phyloP scores from a whole-genome alignment of 495 filamentous ascomycete genomes.

The Sabuloglossum arenarium region DNA sequence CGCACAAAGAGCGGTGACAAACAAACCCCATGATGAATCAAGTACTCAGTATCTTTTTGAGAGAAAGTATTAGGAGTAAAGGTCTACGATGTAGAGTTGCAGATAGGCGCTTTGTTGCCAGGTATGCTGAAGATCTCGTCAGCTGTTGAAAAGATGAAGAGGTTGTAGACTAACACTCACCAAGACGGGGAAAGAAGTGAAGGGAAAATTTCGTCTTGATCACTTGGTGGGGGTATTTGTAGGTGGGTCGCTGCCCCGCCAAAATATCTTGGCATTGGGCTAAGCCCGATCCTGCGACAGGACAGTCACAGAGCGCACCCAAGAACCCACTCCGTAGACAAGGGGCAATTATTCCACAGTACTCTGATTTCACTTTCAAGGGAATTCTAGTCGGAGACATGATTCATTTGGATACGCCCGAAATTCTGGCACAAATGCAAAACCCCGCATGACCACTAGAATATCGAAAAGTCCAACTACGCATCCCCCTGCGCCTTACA shows the following conservation, averaged over 20 bases:
- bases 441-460: too few relatives aligned
- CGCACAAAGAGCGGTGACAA: conserved; percentile 3
- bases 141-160: not conserved
- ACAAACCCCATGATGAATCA: conserved; percentile 30
- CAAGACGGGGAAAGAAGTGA: not conserved
- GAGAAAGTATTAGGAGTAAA: not conserved
- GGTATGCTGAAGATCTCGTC: not conserved
- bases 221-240: not conserved
- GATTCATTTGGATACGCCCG: too few relatives aligned
- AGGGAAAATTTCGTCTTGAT: not conserved
- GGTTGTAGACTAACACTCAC: not conserved
- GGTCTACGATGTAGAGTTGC: not conserved
- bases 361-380: too few relatives aligned
- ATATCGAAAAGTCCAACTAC: too few relatives aligned
- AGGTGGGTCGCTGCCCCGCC: not conserved
- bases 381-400: too few relatives aligned
- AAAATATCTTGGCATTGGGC: not conserved
- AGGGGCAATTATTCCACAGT: too few relatives aligned
- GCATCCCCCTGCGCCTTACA: too few relatives aligned
- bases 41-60: not conserved
- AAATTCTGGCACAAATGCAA: too few relatives aligned
- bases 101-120: not conserved
- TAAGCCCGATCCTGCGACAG: not conserved
- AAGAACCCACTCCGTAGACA: too few relatives aligned
- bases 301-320: not conserved